Base-by-base conservation (phyloP, 495 filamentous ascomycete species). In the Paragyromitra xinjiangensis region DNA sequence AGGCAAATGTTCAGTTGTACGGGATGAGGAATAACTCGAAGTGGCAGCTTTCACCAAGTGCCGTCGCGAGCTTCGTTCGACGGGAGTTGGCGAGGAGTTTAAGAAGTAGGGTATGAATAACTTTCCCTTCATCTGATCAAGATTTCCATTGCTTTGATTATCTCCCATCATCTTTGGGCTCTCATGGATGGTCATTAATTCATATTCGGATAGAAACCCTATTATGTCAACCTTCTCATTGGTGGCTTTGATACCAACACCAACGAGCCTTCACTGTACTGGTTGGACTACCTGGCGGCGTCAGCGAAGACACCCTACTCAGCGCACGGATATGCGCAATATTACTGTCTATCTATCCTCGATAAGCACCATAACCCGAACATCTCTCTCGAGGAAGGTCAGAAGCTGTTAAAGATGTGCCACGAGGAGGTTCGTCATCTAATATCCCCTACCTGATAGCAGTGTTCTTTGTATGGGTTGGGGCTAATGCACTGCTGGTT, bases 341-440 rank as follows among this genome's bases (percentile, higher is more conserved):
- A 91, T 71, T 93, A 89, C 73, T 64, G 73, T 71, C 87, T 98
- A 55, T 96, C 93, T 2, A 94, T 97, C 75, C 89, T 99, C 22
- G 95, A 99, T 86, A 99, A 99, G 85, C 95, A 98, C 80, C 95
- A 99, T 83, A 92, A 98, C 77, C 95, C 95, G 45, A 90, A 98
- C 83, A 98, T 98, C 84, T 85, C 87, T 66, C 88, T 95, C 26
- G 94, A 93, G 62, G 88, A 94, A 84, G 95, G 95, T 58, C 55
- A 67, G 63, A 93, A 97, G 86, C 88, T 99, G 56, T 87, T 99
- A 77, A 88, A 88, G 79, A 92, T 98, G 91, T 99, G 95, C 85
- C 93, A 93, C 78, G 94, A 98, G 83, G 95, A 99, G 88, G 87
- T 81, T 65, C 1, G 75, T 51, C 8, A 44, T 24, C 8, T 42